Conservation (phyloP, 2,329 filamentous ascomycete genomes). For the Lachnum nothofagi region DNA sequence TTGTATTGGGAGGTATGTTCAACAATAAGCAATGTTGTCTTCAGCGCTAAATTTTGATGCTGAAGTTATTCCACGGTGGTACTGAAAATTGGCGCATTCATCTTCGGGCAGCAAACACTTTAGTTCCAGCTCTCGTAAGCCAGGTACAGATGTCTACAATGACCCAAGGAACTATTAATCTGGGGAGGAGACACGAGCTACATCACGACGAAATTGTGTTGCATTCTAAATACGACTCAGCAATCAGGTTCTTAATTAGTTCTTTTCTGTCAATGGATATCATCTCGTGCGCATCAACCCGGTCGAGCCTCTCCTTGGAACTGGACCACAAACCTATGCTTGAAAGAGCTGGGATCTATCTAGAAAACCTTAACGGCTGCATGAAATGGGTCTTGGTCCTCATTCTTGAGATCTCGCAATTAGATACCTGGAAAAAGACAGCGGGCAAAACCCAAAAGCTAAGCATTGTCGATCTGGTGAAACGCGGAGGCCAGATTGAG, state of each 20-base stretch:
- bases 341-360: neutral
- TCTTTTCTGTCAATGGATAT: conserved; percentile 1
- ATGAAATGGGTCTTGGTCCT: neutral
- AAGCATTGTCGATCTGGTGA: conserved; percentile 2
- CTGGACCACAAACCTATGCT: neutral
- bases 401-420: neutral
- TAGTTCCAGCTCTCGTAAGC: neutral
- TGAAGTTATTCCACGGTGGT: neutral
- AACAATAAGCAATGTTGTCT: neutral
- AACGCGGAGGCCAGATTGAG: conserved; percentile 3
- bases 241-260: neutral
- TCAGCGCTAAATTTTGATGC: neutral
- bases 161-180: too few relatives aligned
- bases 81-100: neutral
- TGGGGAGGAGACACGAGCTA: too few relatives aligned
- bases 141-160: too few relatives aligned
- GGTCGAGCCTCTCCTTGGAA: neutral
- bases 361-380: conserved; percentile 1
- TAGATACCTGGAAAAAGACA: conserved; percentile 8
- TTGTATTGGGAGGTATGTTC: conserved; percentile 5
- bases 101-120: neutral
- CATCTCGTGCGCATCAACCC: conserved; percentile 3
- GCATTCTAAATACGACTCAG: neutral
- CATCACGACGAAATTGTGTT: neutral
- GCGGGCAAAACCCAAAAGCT: conserved; percentile 2